Evolutionary conservation across 805 yeast genomes (phyloP), one percentile per base, ranked within the genome.

Genomic region (Lipomyces yamanashiensis): DNA sequence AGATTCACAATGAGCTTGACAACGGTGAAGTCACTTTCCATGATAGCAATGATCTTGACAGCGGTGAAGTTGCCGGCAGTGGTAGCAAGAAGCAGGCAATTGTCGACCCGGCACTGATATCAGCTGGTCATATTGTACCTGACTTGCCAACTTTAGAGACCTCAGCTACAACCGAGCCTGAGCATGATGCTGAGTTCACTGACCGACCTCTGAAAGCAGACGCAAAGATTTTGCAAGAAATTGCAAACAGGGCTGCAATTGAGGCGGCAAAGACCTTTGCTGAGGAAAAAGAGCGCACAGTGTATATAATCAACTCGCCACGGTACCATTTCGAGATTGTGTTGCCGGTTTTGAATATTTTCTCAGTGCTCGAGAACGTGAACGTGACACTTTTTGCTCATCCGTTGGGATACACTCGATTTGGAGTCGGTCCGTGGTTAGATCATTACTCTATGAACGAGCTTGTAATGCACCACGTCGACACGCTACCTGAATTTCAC

Each of bases 321-420:
- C 58, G 64, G n/a, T 65, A 65, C 19, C 68, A 65, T 36, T 65
- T 40, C 44, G 68, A 65, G 34, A 60, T 65, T 21, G 67, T 65
- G 36, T 19, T 63, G 7, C 68, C 68, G 13, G 51, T 65, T 37
- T 59, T 65, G n/a, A 19, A 51, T 47, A 51, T 48, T 17, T 59
- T 65, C 36, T 54, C 68, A 1, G 39, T 33, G 17, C 54, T 63
- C 5, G 41, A 37, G 5, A 41, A 54, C 33, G 61, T 47, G 23
- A 41, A 55, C 49, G 48, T 64, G 13, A 40, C 60, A 13, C 57
- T 62, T 17, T 59, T 52, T 36, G 62, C 61, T 5, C n/a, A 44
- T 13, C 23, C 13, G 12, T 13, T 15, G 2, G 67, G 67, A 10
- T 48, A 37, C 37, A 28, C 36, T 44, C 50, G 67, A 28, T 64